Evolutionary conservation across 257 asterid species (phyloP), one percentile per base, ranked within the genome.

Genomic region (Leptodermis oblonga): DNA sequence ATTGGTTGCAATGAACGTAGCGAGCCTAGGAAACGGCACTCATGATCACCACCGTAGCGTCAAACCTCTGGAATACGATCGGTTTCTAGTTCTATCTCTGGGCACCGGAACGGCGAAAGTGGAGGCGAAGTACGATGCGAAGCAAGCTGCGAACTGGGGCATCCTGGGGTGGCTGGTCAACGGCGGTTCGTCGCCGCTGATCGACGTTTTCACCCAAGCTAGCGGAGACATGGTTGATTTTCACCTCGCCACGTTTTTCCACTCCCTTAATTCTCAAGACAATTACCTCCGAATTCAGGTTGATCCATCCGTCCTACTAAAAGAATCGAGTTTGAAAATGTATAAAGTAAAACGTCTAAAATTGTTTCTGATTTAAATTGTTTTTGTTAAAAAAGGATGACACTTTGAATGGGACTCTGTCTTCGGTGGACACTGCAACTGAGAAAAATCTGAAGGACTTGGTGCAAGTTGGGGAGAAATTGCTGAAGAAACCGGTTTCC

Each of bases 191-290:
- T 71, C 76, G 11, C 92, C 90, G 0, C 13, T 86, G 13, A 18
- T 82, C 0, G 88, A 87, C 30, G 51, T 67, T 14, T 82, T 79
- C 26, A 53, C 64, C 1, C 78, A 78, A 55, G 80, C 88, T n/a
- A 81, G 86, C 56, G 70, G 78, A 1, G 85, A 86, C 62, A 82
- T 86, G 85, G 82, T 80, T 41, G 86, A 86, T 71, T 37, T 78
- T 0, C 86, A 84, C 56, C 61, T 76, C 4, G 69, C 84, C 4
- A 78, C 81, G 1, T 64, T 83, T 34, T 85, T 83, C 22, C 83
- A 76, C 60, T 63, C 88, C 17, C 73, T 73, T 10, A 45, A 55
- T 5, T 30, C 52, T 15, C 61, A 23, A 22, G 61, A 55, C 15
- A 70, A 74, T 52, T 69, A 69, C 54, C 68, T 73, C 37, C 63